Conservation (phyloP, 1,139 yeast genomes). For the Candida frijolesensis region DNA sequence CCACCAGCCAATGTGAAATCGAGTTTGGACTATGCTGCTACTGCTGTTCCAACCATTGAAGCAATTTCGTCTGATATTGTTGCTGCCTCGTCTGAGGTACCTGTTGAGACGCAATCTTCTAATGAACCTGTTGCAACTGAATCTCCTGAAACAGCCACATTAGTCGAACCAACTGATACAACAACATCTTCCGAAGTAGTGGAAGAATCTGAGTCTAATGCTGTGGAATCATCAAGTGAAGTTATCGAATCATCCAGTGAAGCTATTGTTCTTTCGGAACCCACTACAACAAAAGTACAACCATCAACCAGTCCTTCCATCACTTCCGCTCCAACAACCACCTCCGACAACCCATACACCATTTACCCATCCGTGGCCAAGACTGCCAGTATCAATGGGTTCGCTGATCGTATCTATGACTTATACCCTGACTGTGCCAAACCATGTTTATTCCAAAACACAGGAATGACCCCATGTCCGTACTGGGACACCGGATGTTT, state of each 20-base stretch:
- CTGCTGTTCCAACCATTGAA: no score
- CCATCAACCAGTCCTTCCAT: background rate
- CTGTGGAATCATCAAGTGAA: background rate
- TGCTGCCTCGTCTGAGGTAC: no score
- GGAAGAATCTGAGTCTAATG: no score
- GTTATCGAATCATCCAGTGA: conserved; percentile 10
- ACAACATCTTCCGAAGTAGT: no score
- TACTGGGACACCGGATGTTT: conserved; percentile 43
- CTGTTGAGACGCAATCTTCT: no score
- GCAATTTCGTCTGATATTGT: conserved; percentile 9
- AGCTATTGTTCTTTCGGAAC: no score
- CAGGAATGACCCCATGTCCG: conserved; percentile 35
- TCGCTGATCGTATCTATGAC: conserved; percentile 35
- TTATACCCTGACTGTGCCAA: conserved; percentile 27
- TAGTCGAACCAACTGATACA: no score
- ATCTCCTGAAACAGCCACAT: no score
- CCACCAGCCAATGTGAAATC: no score
- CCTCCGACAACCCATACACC: conserved; percentile 18
- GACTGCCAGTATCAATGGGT: conserved; percentile 39
- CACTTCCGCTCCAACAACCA: conserved; percentile 8
- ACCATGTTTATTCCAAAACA: conserved; percentile 25
- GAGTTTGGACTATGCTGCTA: no score
- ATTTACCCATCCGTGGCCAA: conserved; percentile 36
- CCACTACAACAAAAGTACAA: no score
- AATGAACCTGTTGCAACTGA: no score